Base-by-base conservation (phyloP, 257 asterid species). In the Marsdenia floribunda region DNA sequence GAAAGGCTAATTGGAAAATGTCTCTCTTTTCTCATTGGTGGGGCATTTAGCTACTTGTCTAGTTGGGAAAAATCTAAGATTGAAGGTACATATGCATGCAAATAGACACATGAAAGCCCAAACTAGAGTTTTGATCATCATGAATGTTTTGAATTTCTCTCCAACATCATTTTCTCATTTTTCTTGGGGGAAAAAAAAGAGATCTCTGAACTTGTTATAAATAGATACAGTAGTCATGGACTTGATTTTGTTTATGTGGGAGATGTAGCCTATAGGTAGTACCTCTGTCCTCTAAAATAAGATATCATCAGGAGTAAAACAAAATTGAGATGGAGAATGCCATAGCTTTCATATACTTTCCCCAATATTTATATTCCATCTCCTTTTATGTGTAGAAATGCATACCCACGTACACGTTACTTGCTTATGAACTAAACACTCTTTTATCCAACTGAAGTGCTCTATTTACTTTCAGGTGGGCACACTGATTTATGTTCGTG, bases 401-500 rank as follows among this genome's bases (percentile, higher is more conserved):
- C 18, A 4, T n/a, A 24, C 12, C 19, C 7, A 26, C 6, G 35
- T 26, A 4, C 18, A 59, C 24, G 9, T 57, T 22, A 22, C 2
- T 18, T 57, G 33, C 14, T 21, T 57, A n/a, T 57, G 10, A 22
- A 57, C 24, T 57, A 57, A 57, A 13, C 33, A 33, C 38, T 64
- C 46, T 66, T 10, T 6, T n/a, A 52, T 53, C 29, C 75, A 47
- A 70, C 54, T 4, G 38, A 71, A 67, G 19, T 57, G 38, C 80
- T 73, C 77, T 21, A 59, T 76, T 53, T 79, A 70, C 75, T 77
- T 80, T 75, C 90, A 95, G 97, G 86, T 77, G 35, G 98, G 99
- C 76, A 84, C 99, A 7, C 81, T 95, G 84, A 77, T 95, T 69
- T 95, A 90, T 86, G 90, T 83, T 52, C 98, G 98, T 76, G 88